Base-by-base conservation (phyloP, 306 rosid species). In the Spatholobus suberectus region DNA sequence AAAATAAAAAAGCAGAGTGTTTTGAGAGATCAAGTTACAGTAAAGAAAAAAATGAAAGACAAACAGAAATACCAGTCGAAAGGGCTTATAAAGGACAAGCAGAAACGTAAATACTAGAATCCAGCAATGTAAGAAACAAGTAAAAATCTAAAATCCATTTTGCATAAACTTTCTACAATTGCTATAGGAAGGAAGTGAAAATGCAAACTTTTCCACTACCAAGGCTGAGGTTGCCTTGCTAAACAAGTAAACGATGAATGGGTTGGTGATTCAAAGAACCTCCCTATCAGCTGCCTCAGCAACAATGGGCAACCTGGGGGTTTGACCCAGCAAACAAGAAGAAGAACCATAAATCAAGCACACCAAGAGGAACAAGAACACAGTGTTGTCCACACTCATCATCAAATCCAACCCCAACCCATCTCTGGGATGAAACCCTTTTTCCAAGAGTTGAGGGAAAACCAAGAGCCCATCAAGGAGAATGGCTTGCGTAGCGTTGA, bases 221-320 rank as follows among this genome's bases (percentile, higher is more conserved):
- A 37, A 61, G 41, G 21, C 75, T 18, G 32, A 77, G 35, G 54
- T 73, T 72, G 67, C 81, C 78, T 73, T 72, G 67, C 83, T 85
- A 85, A 78, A 82, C 41, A 85, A 88, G 12, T 54, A 54, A 68
- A 52, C 5, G 4, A 66, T 14, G 8, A 67, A 82, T 26, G 6
- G 12, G 3, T 1, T 6, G 79, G 2, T 46, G 17, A 67, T 21
- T 85, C 88, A 94, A 61, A 89, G 92, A 88, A 94, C 97, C 82
- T 94, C 96, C 83, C 94, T 94, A 58, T 93, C 97, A 61, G 98
- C 97, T 47, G 97, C 98, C 18, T 93, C 98, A 63, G 98, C 97
- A 77, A 94, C 97, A 88, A 94, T 92, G 47, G 98, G 98, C 80
- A 93, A 83, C 57, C 98, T 85, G 10, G 97, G 97, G 27, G 88